These are phyloP conservation scores for Talaromyces albobiverticillius DNA, from an alignment of 2,329 filamentous ascomycete genomes.

Conservation along the genomic window DNA sequence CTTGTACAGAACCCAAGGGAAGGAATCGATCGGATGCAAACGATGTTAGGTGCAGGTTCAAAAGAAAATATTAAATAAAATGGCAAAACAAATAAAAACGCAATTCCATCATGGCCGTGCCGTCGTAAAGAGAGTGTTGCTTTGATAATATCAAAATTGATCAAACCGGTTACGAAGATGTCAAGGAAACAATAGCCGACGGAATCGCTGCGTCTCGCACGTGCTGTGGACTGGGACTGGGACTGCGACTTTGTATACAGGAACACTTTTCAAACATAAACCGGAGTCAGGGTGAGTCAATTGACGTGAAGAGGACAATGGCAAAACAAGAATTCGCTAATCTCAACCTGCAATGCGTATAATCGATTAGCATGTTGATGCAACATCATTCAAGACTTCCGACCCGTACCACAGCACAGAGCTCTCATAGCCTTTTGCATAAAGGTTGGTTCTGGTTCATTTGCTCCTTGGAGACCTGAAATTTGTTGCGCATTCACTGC, in stretches of 20 bases:
- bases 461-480: slow-evolving; percentile 54
- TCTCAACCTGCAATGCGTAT: slow-evolving; percentile 34
- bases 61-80: slow-evolving; percentile 5
- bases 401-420: slow-evolving; percentile 74
- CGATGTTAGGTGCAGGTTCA: background rate
- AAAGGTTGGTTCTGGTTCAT: slow-evolving; percentile 73
- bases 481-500: slow-evolving; percentile 57
- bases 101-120: slow-evolving; percentile 19
- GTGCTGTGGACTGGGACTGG: background rate
- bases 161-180: slow-evolving; percentile 11
- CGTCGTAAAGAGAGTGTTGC: slow-evolving; percentile 17
- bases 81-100: slow-evolving; percentile 10
- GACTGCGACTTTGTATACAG: background rate
- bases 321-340: slow-evolving; percentile 8
- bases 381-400: slow-evolving; percentile 18
- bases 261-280: background rate
- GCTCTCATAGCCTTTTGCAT: slow-evolving; percentile 92
- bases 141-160: slow-evolving; percentile 11
- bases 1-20: background rate
- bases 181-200: slow-evolving; percentile 12
- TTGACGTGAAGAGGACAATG: slow-evolving; percentile 2
- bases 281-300: background rate
- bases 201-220: slow-evolving; percentile 1
- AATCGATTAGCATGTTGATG: slow-evolving; percentile 21
- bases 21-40: background rate